Evolutionary conservation across 768 basidiomycete genomes (phyloP).

Genomic region (Chalciporus sphaerocephalus): DNA sequence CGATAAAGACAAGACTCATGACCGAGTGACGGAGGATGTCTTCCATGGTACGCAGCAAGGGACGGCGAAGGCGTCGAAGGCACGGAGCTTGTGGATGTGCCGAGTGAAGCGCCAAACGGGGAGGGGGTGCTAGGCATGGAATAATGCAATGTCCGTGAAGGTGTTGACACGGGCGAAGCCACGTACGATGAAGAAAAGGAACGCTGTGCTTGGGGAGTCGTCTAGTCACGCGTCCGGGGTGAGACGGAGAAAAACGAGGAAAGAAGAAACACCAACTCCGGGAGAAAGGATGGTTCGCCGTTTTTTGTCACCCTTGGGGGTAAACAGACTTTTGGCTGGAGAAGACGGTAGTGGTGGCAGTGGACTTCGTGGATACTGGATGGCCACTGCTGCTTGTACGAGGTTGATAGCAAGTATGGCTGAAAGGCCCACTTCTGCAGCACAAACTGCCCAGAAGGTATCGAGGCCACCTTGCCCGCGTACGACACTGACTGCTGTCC

Average conservation of each 20-base stretch:
- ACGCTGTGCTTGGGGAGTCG: conserved; percentile 27
- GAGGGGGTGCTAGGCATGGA: conserved; percentile 37
- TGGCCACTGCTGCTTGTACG: conserved; percentile 33
- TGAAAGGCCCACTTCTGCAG: conserved; percentile 30
- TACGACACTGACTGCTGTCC: conserved; percentile 33
- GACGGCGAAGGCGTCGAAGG: conserved; percentile 37
- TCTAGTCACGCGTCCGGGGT: conserved; percentile 4
- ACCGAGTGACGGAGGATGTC: conserved; percentile 32
- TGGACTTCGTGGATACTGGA: conserved; percentile 34
- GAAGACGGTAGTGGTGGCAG: conserved; percentile 25
- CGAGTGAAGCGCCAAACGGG: conserved; percentile 34
- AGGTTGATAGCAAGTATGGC: conserved; percentile 33
- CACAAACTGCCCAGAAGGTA: conserved; percentile 24
- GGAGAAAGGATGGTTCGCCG: conserved; percentile 24
- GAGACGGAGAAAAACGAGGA: neutral
- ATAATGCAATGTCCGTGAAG: conserved; percentile 31
- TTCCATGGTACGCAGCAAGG: conserved; percentile 38
- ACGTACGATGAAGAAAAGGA: conserved; percentile 30
- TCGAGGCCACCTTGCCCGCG: conserved; percentile 10
- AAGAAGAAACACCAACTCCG: conserved; percentile 10
- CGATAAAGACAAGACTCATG: conserved; percentile 25
- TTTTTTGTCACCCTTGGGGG: conserved; percentile 27
- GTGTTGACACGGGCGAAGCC: conserved; percentile 29
- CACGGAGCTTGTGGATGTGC: conserved; percentile 24
- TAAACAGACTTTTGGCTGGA: conserved; percentile 19